Evolutionary conservation across 2,329 filamentous ascomycete species (phyloP), one percentile per base, ranked within the genome.

Genomic region (Diaporthe sp.): DNA sequence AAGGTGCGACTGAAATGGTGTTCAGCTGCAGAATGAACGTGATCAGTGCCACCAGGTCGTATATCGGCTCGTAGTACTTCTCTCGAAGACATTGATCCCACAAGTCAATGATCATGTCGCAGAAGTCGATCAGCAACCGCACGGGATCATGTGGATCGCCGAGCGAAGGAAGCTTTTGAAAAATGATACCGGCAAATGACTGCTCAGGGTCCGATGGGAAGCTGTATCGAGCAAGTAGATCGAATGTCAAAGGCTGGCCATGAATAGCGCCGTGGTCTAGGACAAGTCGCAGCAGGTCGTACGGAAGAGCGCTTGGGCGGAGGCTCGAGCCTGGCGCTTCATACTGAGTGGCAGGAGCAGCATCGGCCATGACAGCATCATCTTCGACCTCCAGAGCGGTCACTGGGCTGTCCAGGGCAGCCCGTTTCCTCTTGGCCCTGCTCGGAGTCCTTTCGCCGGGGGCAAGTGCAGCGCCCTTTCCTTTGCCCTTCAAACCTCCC

Each of bases 21-120:
- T 94, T 90, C 5, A 91, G 86, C 61, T 91, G 88, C 6, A 95
- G 84, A 0, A 92, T 89, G 77, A 93, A 92, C 17, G 89, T 87
- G 17, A 95, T 81, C 47, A 94, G 85, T 31, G 92, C 89, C 31
- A 94, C 85, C 4, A 96, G 85, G 51, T 94, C 87, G 77, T 89
- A 90, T 55, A 95, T 87, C 0, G 94, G 93, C 15, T 86, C 85
- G 80, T 92, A 91, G 83, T 91, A 86, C 78, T 87, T 86, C 79
- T 96, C 93, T 15, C 89, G 85, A 9, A 92, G 84, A 81, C 94
- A 95, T 28, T 87, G 88, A 22, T 87, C 87, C 94, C 94, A 96
- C 20, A 96, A 82, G 22, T 88, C 86, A 68, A 94, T 87, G 28
- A 95, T 83, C 42, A 92, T 85, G 67, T 90, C 86, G 70, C 91